A percentile compares a stretch with the other conserved stretches of the same genome.
Evolutionary conservation across 1,284 basidiomycete species (phyloP).

Genomic region (Rhodotorula sp.): DNA sequence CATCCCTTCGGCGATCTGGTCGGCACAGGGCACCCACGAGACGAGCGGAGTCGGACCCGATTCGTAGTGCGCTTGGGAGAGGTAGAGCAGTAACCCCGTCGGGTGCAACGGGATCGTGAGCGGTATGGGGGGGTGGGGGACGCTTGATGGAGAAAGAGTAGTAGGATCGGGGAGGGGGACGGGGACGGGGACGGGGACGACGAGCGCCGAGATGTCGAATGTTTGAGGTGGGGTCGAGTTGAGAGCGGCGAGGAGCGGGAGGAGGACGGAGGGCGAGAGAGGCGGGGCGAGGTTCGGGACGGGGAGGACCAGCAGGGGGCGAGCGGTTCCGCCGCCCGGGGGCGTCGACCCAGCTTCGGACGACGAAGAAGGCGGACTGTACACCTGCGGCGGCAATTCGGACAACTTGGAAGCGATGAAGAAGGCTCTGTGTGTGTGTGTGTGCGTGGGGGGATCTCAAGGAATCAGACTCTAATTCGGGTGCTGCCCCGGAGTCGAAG

Average conservation of each 20-base stretch:
- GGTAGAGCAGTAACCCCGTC: slow-evolving; percentile 26
- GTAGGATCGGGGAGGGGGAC: background rate
- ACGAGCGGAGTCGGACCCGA: slow-evolving; percentile 29
- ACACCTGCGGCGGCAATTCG: slow-evolving; percentile 28
- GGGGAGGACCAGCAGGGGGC: slow-evolving; percentile 25
- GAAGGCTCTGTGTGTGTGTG: slow-evolving; percentile 19
- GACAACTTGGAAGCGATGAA: slow-evolving; percentile 36
- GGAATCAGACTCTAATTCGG: background rate
- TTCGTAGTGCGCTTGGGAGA: slow-evolving; percentile 27
- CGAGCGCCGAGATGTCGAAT: background rate
- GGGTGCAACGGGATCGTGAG: slow-evolving; percentile 4
- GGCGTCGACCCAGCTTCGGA: background rate
- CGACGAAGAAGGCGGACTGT: background rate
- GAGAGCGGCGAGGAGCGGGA: slow-evolving; percentile 12
- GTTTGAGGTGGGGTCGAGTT: background rate
- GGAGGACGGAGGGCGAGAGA: slow-evolving; percentile 6
- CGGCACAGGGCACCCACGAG: slow-evolving; percentile 25
- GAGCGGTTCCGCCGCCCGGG: background rate
- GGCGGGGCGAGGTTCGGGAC: slow-evolving; percentile 11
- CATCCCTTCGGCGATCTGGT: background rate
- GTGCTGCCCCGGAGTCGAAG: no score
- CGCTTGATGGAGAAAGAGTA: background rate
- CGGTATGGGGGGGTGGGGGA: background rate
- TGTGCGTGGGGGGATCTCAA: no score
- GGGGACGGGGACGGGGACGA: background rate